phyloP scores from a whole-genome alignment of 768 basidiomycete species.

The Mycena rosella region DNA sequence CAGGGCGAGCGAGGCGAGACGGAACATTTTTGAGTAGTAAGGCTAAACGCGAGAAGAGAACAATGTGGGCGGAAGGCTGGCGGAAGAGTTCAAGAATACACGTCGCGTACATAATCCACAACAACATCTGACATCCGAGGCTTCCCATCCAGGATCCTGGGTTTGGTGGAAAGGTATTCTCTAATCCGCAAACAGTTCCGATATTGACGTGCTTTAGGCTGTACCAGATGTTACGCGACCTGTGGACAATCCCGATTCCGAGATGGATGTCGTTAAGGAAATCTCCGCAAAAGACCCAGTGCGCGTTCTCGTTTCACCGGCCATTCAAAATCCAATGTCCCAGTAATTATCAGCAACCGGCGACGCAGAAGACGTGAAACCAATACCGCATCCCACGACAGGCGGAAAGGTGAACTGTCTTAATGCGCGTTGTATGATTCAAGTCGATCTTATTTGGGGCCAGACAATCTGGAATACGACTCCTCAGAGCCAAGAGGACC shows the following conservation, averaged over 20 bases:
- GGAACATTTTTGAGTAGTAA: constrained; percentile 20
- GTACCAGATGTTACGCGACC: not conserved
- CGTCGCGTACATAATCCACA: constrained; percentile 15
- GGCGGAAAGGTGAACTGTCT: not conserved
- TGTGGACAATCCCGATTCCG: not conserved
- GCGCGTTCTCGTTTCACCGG: not conserved
- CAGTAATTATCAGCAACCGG: too few relatives aligned
- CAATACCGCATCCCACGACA: not conserved
- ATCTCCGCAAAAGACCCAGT: not conserved
- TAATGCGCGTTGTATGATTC: not conserved
- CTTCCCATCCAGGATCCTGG: not conserved
- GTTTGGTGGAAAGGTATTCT: not conserved
- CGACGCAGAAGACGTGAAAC: not conserved
- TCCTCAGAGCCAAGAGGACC: not conserved
- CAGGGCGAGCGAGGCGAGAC: constrained; percentile 32
- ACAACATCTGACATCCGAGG: not conserved
- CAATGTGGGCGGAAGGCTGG: not conserved
- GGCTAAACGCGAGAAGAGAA: not conserved
- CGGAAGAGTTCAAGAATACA: not conserved
- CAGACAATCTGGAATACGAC: constrained; percentile 7
- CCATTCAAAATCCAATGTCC: too few relatives aligned
- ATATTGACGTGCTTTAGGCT: not conserved
- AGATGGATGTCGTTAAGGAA: not conserved
- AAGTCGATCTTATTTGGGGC: not conserved
- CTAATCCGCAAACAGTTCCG: too few relatives aligned